Base-by-base conservation (phyloP, 805 yeast genomes). In the Blastobotrys americana region DNA sequence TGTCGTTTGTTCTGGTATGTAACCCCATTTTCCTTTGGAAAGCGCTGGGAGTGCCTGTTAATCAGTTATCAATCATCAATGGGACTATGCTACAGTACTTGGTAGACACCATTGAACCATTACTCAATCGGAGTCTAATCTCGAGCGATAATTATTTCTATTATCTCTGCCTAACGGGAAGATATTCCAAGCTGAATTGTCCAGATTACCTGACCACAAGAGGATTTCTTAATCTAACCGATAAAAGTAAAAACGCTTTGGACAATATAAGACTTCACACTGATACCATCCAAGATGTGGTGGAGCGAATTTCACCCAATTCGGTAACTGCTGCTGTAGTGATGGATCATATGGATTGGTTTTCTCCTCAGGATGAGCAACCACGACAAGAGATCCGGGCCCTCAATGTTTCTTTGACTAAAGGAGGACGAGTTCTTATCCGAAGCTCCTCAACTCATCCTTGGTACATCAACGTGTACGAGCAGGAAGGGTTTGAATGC, bases 321-420 rank as follows among this genome's bases (percentile, higher is more conserved):
- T 75, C 87, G 8, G 71, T 84, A 37, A 79, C 89, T 3, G 79
- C 81, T 54, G 90, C 90, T 25, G 76, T 84, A 35, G 82, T 84
- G 43, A 84, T 84, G 95, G 95, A 84, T 63, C 95, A 84, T 62
- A 83, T 85, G 93, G 95, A 85, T 64, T 84, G 95, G 95, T 84
- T 84, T 58, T 80, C 80, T 53, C 80, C 84, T 31, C 59, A 69
- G 13, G 56, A 56, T 2, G 42, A 35, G 9, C 88, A 82, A 17
- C 89, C 86, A 9, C 65, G 71, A 39, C 70, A 72, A 37, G 94
- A 85, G 61, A 78, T 85, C 51, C 59, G 69, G 27, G 84, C 86
- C 0, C 68, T 85, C 37, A 71, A 71, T 58, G 69, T 72, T 41
- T 82, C 88, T 16, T 68, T 84, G 41, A 73, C 75, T 8, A 71